Percentiles rank a stretch among this genome's conserved stretches.
Conservation (phyloP, 768 basidiomycete species). For the Mycena vitilis region DNA sequence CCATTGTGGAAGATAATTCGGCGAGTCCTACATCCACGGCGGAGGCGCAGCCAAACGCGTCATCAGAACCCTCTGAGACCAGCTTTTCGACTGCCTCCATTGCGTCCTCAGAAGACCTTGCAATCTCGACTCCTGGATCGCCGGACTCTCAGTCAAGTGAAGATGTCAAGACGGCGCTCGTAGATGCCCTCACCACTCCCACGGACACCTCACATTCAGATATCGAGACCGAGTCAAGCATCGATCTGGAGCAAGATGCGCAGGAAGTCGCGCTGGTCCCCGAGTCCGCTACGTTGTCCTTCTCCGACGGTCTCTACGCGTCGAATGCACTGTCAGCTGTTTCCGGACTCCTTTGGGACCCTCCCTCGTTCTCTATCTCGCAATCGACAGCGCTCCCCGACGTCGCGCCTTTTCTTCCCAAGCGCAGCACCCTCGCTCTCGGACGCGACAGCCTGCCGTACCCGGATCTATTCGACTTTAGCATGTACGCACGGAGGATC, state of each 20-base stretch:
- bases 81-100: background rate
- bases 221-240: constrained; percentile 10
- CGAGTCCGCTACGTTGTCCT: constrained; percentile 6
- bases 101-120: background rate
- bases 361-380: constrained; percentile 17
- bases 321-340: constrained; percentile 35
- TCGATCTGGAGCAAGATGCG: background rate
- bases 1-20: background rate
- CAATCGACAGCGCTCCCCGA: constrained; percentile 29
- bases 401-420: constrained; percentile 12
- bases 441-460: constrained; percentile 32
- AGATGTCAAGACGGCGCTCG: background rate
- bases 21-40: background rate
- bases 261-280: background rate
- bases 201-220: background rate
- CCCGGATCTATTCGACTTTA: constrained; percentile 39
- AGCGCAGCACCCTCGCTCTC: constrained; percentile 13
- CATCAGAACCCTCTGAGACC: constrained; percentile 10
- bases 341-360: constrained; percentile 36
- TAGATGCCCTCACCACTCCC: background rate
- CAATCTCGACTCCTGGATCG: background rate
- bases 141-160: constrained; percentile 8
- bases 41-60: constrained; percentile 5
- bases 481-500: constrained; percentile 34
- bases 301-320: constrained; percentile 17